Evolutionary conservation across 495 filamentous ascomycete species (phyloP), one percentile per base, ranked within the genome.

Genomic region (Tetracladium marchalianum): DNA sequence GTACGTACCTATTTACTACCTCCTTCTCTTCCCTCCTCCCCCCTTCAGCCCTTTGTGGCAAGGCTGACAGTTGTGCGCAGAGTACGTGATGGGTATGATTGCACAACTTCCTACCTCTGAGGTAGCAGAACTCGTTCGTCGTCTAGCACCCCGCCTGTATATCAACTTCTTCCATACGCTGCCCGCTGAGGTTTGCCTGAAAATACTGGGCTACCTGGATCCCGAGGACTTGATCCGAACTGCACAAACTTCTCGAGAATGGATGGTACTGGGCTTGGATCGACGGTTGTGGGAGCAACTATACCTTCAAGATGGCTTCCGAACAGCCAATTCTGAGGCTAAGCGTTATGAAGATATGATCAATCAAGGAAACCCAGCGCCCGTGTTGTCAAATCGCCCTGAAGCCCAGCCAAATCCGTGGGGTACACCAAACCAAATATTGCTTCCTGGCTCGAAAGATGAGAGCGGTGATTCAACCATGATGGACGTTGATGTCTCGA

Each of bases 131-230:
- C 77, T 95, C 16, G 86, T 92, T 18, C 81, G 85, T 35, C 71
- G 75, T 35, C 67, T 94, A 13, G 79, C 81, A 39, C 85, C 82
- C 7, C 76, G 86, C 5, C 80, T 94, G 18, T 88, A 96, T 62
- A 87, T 95, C 65, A 87, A 98, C 65, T 94, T 94, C 38, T 76
- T 95, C 27, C 65, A 77, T 47, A 78, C 85, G 55, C 77, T 98
- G 8, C 92, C 92, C 0, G 77, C 85, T 1, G 92, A 98, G 60
- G 78, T 97, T 46, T 90, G 84, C 41, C 80, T 88, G 44, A 81
- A 92, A 55, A 82, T 96, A 12, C 82, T 97, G 35, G 84, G 82
- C 27, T 94, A 86, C 57, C 77, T 98, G 27, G 81, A 87, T 34
- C 79, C 86, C 0, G 59, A 75, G 11, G 84, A 84, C 6, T 72